Evolutionary conservation across 2,329 filamentous ascomycete species (phyloP).

Genomic region (Pseudogymnoascus sp.): DNA sequence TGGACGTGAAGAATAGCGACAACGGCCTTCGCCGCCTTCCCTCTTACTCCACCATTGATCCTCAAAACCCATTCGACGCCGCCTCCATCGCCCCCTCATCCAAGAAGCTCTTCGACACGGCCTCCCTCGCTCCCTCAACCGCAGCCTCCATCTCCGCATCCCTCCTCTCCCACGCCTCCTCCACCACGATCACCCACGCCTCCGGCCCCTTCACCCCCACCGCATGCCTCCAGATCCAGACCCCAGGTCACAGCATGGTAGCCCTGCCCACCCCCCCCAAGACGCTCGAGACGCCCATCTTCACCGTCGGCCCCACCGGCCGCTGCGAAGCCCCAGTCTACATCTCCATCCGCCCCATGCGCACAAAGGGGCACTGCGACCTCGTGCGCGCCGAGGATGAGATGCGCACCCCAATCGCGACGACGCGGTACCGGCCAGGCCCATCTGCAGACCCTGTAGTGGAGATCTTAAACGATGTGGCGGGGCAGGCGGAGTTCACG

Average conservation of each 20-base stretch:
- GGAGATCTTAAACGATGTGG: conserved; percentile 11
- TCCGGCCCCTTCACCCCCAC: conserved; percentile 35
- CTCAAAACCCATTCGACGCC: not conserved
- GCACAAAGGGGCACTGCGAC: conserved; percentile 41
- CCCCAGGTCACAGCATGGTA: conserved; percentile 37
- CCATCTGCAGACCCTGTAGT: conserved; percentile 46
- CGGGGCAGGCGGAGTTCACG: conserved; percentile 22
- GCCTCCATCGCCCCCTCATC: not conserved
- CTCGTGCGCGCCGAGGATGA: conserved; percentile 39
- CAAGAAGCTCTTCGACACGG: conserved; percentile 1
- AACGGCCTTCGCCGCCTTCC: not conserved
- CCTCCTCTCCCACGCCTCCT: conserved; percentile 1
- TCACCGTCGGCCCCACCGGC: conserved; percentile 32
- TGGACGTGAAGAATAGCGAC: not conserved
- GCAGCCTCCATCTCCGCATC: not conserved
- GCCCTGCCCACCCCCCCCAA: conserved; percentile 35
- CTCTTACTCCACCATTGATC: not conserved
- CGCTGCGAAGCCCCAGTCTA: conserved; percentile 39
- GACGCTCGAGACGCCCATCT: conserved; percentile 37
- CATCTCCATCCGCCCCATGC: conserved; percentile 42
- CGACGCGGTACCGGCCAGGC: conserved; percentile 51
- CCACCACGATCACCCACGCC: conserved; percentile 9
- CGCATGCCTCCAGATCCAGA: conserved; percentile 42
- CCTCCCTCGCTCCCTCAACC: not conserved
- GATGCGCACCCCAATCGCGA: conserved; percentile 34